Evolutionary conservation across 1,139 yeast species (phyloP).

Genomic region (Debaryomyces psychrophilus): DNA sequence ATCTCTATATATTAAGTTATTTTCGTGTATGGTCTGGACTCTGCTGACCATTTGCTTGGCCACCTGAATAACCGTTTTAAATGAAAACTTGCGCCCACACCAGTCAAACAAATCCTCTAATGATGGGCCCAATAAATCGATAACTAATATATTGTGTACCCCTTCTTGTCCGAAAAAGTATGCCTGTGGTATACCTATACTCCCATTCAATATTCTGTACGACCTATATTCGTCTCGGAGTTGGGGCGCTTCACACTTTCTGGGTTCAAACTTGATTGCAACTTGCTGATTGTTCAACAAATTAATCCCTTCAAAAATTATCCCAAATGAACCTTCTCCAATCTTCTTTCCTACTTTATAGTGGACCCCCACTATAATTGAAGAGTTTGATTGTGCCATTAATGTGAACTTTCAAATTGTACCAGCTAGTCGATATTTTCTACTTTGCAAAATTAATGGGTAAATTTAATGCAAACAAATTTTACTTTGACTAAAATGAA

Average conservation of each 20-base stretch:
- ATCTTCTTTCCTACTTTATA: constrained; percentile 95
- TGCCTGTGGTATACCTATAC: constrained; percentile 70
- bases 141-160: constrained; percentile 70
- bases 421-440: neutral
- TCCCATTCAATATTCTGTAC: constrained; percentile 64
- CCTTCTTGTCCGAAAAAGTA: constrained; percentile 84
- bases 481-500: neutral
- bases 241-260: constrained; percentile 82
- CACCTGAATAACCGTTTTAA: constrained; percentile 71
- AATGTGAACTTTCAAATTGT: neutral
- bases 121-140: constrained; percentile 76
- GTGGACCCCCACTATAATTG: constrained; percentile 65
- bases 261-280: constrained; percentile 77
- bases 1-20: constrained; percentile 73
- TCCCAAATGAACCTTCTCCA: constrained; percentile 98
- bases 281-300: constrained; percentile 76
- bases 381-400: constrained; percentile 36
- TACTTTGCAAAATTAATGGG: constrained; percentile 3
- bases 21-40: constrained; percentile 68
- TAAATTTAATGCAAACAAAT: neutral
- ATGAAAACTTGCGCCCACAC: constrained; percentile 74
- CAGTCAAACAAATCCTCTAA: constrained; percentile 79
- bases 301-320: constrained; percentile 92
- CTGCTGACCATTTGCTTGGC: constrained; percentile 75
- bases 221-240: constrained; percentile 77